Evolutionary conservation across 805 yeast species (phyloP).

Genomic region (Ogataea trehaloabstinens): DNA sequence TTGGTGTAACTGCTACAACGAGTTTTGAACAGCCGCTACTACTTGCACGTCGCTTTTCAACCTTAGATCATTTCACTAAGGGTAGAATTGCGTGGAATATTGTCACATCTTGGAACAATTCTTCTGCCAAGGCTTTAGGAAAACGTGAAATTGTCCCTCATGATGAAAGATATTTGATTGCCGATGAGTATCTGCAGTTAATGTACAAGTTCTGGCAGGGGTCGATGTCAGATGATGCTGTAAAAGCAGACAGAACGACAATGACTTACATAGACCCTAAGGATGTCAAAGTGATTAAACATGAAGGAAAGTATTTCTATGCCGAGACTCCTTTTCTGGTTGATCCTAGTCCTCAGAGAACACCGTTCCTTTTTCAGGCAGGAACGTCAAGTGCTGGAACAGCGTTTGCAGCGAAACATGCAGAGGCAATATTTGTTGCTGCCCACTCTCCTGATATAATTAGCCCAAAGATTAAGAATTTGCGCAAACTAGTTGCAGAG

Average conservation of each 20-base stretch:
- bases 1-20: slow-evolving; percentile 33
- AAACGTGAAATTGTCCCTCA: slow-evolving; percentile 30
- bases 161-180: slow-evolving; percentile 29
- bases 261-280: slow-evolving; percentile 30
- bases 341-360: slow-evolving; percentile 31
- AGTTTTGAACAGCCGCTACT: slow-evolving; percentile 32
- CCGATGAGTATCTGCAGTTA: slow-evolving; percentile 30
- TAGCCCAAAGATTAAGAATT: slow-evolving; percentile 8
- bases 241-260: slow-evolving; percentile 23
- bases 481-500: slow-evolving; percentile 6
- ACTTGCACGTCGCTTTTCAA: slow-evolving; percentile 30
- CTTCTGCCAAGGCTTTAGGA: slow-evolving; percentile 25
- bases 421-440: slow-evolving; percentile 29
- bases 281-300: slow-evolving; percentile 27
- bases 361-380: slow-evolving; percentile 32
- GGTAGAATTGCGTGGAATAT: slow-evolving; percentile 35
- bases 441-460: slow-evolving; percentile 23
- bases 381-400: slow-evolving; percentile 30
- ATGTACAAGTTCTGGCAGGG: slow-evolving; percentile 28
- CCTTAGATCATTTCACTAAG: slow-evolving; percentile 31
- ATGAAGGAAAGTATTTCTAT: slow-evolving; percentile 27
- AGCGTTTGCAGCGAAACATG: slow-evolving; percentile 32
- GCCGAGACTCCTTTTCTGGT: slow-evolving; percentile 29
- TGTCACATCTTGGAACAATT: slow-evolving; percentile 23
- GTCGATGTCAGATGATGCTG: slow-evolving; percentile 33